Conservation (phyloP, 2,329 filamentous ascomycete genomes). For the Fusarium fujikuroi region DNA sequence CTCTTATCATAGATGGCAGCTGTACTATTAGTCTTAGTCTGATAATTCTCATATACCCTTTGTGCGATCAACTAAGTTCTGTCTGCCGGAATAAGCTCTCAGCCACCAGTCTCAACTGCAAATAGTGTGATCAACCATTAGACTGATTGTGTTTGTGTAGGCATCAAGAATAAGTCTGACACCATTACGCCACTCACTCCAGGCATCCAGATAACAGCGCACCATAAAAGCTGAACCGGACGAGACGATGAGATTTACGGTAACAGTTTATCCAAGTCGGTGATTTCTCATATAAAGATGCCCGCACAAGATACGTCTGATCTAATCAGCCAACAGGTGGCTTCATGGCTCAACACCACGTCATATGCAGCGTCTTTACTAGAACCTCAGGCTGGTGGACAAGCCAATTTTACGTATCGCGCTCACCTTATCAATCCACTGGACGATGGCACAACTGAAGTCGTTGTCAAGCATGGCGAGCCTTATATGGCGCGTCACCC, state of each 20-base stretch:
- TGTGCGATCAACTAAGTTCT: background rate
- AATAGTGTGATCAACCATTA: background rate
- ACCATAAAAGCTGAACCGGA: background rate
- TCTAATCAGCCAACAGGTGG: background rate
- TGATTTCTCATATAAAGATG: background rate
- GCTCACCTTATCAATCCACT: background rate
- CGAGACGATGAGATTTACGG: rapidly evolving
- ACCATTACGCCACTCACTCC: background rate
- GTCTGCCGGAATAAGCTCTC: too few species aligned
- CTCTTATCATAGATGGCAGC: rapidly evolving
- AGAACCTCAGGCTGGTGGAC: background rate
- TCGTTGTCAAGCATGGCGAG: slow-evolving; percentile 10
- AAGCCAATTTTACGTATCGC: background rate
- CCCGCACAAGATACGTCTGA: background rate
- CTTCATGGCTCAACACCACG: background rate
- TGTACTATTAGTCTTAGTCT: background rate
- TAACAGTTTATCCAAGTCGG: background rate
- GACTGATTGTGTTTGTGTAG: background rate
- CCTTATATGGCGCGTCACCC: slow-evolving; percentile 6
- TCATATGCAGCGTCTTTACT: background rate
- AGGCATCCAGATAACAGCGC: background rate
- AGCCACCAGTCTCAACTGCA: too few species aligned
- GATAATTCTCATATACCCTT: background rate
- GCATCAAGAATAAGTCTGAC: background rate
- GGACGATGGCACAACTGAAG: background rate